Evolutionary conservation across 2,329 filamentous ascomycete species (phyloP).

Genomic region (Penicillium brasilianum): DNA sequence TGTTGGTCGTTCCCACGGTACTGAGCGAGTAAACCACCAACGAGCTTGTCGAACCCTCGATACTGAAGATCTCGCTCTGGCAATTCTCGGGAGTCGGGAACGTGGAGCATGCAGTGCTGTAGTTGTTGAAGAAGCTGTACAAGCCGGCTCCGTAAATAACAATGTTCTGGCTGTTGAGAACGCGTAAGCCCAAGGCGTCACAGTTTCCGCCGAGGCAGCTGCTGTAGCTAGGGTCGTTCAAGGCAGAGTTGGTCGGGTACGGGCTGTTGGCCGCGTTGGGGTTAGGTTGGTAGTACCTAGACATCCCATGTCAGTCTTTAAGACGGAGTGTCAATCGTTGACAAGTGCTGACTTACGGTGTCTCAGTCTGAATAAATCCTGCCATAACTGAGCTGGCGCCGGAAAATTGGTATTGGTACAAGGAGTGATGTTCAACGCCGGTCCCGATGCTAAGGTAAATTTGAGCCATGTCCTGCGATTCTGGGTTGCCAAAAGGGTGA

Average conservation of each 20-base stretch:
- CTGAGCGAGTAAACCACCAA: slow-evolving; percentile 54
- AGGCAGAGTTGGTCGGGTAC: slow-evolving; percentile 35
- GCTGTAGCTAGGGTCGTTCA: slow-evolving; percentile 45
- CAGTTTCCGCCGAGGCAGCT: slow-evolving; percentile 40
- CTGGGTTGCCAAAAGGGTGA: background rate
- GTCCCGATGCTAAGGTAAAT: slow-evolving; percentile 44
- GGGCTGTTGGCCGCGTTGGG: slow-evolving; percentile 41
- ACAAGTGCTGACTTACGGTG: slow-evolving; percentile 34
- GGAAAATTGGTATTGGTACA: slow-evolving; percentile 57
- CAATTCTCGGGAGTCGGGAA: slow-evolving; percentile 49
- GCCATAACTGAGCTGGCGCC: slow-evolving; percentile 40
- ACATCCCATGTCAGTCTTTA: background rate
- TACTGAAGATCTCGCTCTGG: slow-evolving; percentile 55
- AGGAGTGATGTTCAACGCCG: slow-evolving; percentile 52
- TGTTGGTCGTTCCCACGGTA: slow-evolving; percentile 52
- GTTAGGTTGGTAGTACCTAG: slow-evolving; percentile 46
- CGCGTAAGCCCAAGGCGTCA: slow-evolving; percentile 56
- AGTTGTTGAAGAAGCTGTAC: slow-evolving; percentile 62
- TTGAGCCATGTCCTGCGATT: slow-evolving; percentile 10
- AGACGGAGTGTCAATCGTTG: too few species aligned
- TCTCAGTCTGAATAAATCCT: slow-evolving; percentile 48
- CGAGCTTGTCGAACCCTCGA: slow-evolving; percentile 47
- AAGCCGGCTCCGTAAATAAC: slow-evolving; percentile 58
- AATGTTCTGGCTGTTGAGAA: slow-evolving; percentile 52
- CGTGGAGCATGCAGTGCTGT: slow-evolving; percentile 52